Evolutionary conservation across 441 rosid species (phyloP).

Genomic region (Erysimum pusillum): DNA sequence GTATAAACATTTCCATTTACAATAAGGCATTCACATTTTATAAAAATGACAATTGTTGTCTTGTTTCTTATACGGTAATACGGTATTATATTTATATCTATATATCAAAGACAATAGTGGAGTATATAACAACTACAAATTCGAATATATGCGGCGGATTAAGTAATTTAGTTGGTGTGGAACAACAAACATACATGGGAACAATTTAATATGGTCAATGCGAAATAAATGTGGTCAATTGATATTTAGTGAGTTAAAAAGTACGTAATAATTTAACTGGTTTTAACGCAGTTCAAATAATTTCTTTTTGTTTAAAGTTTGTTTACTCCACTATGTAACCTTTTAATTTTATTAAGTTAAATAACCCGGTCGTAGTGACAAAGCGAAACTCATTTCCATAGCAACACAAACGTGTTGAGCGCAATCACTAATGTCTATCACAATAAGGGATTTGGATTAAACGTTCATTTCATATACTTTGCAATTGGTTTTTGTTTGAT

Average conservation of each 20-base stretch:
- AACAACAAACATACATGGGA: conserved; percentile 24
- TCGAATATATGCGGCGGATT: conserved; percentile 31
- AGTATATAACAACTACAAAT: conserved; percentile 1
- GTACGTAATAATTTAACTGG: not conserved
- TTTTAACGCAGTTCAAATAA: not conserved
- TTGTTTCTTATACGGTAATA: not conserved
- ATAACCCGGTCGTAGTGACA: not conserved
- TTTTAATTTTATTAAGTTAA: not conserved
- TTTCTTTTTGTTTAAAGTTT: not conserved
- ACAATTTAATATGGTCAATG: conserved; percentile 17
- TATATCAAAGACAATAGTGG: not conserved
- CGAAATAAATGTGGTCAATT: conserved; percentile 24
- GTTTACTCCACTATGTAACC: not conserved
- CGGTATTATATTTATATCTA: not conserved
- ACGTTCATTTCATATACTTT: conserved; percentile 7
- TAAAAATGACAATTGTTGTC: not conserved
- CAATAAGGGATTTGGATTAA: not conserved
- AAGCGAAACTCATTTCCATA: not conserved
- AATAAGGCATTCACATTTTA: not conserved
- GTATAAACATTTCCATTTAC: not conserved
- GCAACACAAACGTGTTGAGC: not conserved
- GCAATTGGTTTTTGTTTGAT: not conserved
- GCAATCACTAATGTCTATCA: conserved; percentile 7
- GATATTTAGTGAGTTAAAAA: not conserved
- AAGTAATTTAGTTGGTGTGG: conserved; percentile 28